Base-by-base conservation (phyloP, 345 rosid genomes). In the Populus ilicifolia region DNA sequence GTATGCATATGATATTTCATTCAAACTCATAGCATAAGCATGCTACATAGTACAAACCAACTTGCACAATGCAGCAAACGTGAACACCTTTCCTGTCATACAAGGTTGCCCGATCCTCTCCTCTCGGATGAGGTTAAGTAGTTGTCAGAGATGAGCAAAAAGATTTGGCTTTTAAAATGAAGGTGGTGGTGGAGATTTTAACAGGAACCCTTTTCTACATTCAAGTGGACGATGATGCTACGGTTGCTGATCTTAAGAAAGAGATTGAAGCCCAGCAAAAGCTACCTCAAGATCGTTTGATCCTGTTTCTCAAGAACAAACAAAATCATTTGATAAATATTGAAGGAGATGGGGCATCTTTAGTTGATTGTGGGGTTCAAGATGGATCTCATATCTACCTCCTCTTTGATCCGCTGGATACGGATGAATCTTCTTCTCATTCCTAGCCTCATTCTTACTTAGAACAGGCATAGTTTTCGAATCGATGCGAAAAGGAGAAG, bases 311-410 rank as follows among this genome's bases (percentile, higher is more conserved):
- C 2, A 77, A 83, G 2, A 50, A 78, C 54, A 71, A 80, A 41
- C 80, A 76, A n/a, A 68, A 38, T 63, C 56, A 43, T 21, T 71
- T 78, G 56, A 35, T 84, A 12, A 48, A 20, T 33, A 27, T 27
- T 27, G 82, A 77, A 72, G 88, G 80, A 75, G 91, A 90, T 9
- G 90, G 68, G 33, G 78, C 68, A 23, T 54, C 78, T 66, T 77
- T 94, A 11, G 75, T 59, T 46, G 89, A 88, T 62, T 83, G 83
- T 27, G 95, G 92, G 13, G 77, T 91, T 25, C 23, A 46, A 38
- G 90, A 92, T 44, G 89, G 88, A 67, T 87, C 88, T 78, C 94
- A 84, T 46, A 54, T 92, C 36, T 92, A 89, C 77, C 90, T 94
- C 77, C 88, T 89, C 84, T 88, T 93, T 75, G 83, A 56, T 38